Evolutionary conservation across 2,329 filamentous ascomycete species (phyloP), one percentile per base, ranked within the genome.

Genomic region (Fusarium incarnatum): DNA sequence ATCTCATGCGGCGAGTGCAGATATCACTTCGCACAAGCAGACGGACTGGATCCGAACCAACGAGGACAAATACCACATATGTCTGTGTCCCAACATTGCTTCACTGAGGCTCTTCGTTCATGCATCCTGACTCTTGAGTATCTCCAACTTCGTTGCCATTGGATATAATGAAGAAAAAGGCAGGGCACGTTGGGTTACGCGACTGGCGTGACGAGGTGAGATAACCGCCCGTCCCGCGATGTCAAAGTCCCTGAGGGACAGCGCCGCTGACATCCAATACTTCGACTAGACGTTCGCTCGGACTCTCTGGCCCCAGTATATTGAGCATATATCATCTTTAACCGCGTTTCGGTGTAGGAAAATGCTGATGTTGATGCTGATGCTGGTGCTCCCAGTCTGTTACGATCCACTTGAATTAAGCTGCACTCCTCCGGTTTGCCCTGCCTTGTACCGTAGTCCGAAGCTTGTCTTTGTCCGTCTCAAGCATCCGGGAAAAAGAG

Each of bases 161-260:
- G 32, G 48, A 16, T n/a, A n/a, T 50, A 6, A 25, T 11, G 30
- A 50, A 12, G 16, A 44, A 44, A 44, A 23, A 44, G 7, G 41
- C 41, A 44, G 41, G 18, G 48, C 37, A 52, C 18, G 48, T 27
- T 34, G 66, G 44, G 61, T 54, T 56, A 57, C 44, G 48, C 56
- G 66, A 63, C 66, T 71, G 56, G 50, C 46, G 66, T 70, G 64
- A 62, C 56, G 56, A 56, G 45, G 34, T 64, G 32, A 73, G 45
- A 71, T 61, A 71, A 63, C 66, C 49, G 60, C 49, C 47, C 30
- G 60, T 47, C 42, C 47, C 34, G 42, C 53, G 67, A 59, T 50
- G 22, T 13, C 41, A 47, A 30, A 41, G 34, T 15, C 47, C 37
- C 28, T 40, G 32, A 50, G 41, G 47, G 34, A 27, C 30, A 15